phyloP scores from a whole-genome alignment of 768 basidiomycete genomes.

The Pleurotus tuoliensis region DNA sequence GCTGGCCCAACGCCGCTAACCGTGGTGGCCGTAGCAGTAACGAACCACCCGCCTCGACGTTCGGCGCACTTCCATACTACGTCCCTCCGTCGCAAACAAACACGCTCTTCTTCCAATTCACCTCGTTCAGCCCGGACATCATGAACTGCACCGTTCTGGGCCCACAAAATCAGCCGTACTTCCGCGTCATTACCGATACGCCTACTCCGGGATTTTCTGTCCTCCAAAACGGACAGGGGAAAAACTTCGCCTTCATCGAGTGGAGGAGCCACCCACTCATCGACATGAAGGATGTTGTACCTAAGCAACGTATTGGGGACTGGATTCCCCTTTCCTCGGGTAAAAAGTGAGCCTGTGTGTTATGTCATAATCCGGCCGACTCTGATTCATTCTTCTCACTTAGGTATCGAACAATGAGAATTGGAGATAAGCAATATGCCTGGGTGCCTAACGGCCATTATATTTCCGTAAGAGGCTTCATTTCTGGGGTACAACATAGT shows the following conservation, averaged over 20 bases:
- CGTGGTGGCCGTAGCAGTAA: slow-evolving; percentile 17
- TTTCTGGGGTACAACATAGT: background rate
- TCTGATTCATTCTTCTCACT: background rate
- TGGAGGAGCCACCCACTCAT: slow-evolving; percentile 32
- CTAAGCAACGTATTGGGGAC: slow-evolving; percentile 29
- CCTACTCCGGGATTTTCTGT: slow-evolving; percentile 30
- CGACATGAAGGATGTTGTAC: slow-evolving; percentile 30
- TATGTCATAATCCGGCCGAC: background rate
- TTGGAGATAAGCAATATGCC: slow-evolving; percentile 45
- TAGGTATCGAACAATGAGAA: slow-evolving; percentile 48
- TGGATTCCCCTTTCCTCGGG: slow-evolving; percentile 39
- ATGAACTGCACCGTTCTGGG: slow-evolving; percentile 38
- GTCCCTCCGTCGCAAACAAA: slow-evolving; percentile 27
- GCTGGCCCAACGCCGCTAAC: slow-evolving; percentile 16
- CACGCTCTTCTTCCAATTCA: slow-evolving; percentile 42
- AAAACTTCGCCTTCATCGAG: slow-evolving; percentile 33
- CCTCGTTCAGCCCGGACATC: slow-evolving; percentile 26
- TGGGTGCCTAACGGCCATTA: slow-evolving; percentile 55
- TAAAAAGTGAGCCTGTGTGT: slow-evolving; percentile 22
- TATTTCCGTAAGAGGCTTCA: slow-evolving; percentile 43
- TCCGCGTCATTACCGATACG: slow-evolving; percentile 32
- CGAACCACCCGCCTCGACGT: slow-evolving; percentile 45
- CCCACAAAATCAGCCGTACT: slow-evolving; percentile 33
- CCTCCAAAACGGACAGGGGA: slow-evolving; percentile 32
- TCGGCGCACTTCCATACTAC: slow-evolving; percentile 61